These are phyloP conservation scores for Mycena albidolilacea DNA, from an alignment of 768 basidiomycete species.

Conservation along the genomic window DNA sequence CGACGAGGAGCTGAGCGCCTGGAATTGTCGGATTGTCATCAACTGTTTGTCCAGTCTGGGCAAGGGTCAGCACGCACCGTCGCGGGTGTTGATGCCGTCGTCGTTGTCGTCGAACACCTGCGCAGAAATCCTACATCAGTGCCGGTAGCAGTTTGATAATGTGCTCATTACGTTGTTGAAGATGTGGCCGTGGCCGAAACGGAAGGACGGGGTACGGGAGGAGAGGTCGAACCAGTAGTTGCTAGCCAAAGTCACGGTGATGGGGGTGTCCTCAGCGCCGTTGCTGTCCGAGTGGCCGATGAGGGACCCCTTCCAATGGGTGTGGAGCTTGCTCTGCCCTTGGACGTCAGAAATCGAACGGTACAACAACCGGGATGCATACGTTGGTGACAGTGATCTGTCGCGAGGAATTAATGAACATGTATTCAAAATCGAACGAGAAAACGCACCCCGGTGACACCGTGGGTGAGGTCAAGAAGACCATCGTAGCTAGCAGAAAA, in stretches of 20 bases:
- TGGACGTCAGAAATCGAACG: no score
- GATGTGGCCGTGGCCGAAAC: constrained; percentile 62
- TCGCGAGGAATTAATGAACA: no score
- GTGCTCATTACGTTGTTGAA: constrained; percentile 53
- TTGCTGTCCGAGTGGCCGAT: constrained; percentile 62
- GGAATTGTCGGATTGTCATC: not conserved
- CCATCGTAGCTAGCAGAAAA: constrained; percentile 57
- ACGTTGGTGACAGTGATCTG: constrained; percentile 55
- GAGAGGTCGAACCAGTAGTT: constrained; percentile 62
- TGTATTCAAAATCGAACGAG: no score
- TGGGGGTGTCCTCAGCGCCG: constrained; percentile 49
- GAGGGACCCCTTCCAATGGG: constrained; percentile 64
- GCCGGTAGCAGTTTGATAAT: not conserved
- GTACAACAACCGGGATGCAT: no score
- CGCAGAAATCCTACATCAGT: not conserved
- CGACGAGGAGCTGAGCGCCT: constrained; percentile 63
- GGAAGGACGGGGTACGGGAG: constrained; percentile 62
- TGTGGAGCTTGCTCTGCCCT: constrained; percentile 51
- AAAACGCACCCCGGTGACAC: constrained; percentile 48
- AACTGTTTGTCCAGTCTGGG: not conserved
- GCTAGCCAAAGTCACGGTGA: constrained; percentile 51
- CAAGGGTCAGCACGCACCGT: constrained; percentile 37
- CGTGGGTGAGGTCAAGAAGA: constrained; percentile 62
- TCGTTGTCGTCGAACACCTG: constrained; percentile 56
- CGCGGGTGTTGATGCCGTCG: constrained; percentile 46